A percentile compares a stretch with the other conserved stretches of the same genome.
Conservation (phyloP, 495 filamentous ascomycete species). For the Trichoderma erinaceum region DNA sequence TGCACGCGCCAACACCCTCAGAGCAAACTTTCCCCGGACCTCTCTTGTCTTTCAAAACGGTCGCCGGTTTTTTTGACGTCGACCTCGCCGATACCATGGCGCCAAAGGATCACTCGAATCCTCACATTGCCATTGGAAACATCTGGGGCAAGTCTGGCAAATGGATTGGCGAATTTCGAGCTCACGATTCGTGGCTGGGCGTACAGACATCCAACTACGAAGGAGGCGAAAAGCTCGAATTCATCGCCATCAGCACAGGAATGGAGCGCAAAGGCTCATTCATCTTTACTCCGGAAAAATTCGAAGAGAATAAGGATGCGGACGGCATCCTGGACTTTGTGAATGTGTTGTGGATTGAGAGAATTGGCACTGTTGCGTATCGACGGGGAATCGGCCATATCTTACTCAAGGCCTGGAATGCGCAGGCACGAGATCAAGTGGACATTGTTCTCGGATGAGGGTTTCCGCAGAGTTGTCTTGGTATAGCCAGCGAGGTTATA, state of each 20-base stretch:
- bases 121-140: conserved; percentile 15
- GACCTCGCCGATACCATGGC: conserved; percentile 15
- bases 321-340: conserved; percentile 20
- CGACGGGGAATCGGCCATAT: conserved; percentile 18
- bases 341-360: conserved; percentile 19
- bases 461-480: background rate
- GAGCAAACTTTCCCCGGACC: conserved; percentile 15
- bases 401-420: conserved; percentile 15
- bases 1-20: background rate
- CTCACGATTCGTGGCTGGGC: conserved; percentile 18
- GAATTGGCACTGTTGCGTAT: conserved; percentile 18
- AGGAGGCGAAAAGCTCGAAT: conserved; percentile 17
- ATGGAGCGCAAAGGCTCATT: conserved; percentile 19
- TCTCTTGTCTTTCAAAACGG: conserved; percentile 15
- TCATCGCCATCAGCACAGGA: conserved; percentile 17
- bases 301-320: conserved; percentile 21
- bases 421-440: conserved; percentile 10
- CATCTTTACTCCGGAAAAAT: conserved; percentile 22
- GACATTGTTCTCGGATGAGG: conserved; percentile 16
- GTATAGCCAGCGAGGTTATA: background rate
- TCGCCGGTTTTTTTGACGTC: conserved; percentile 13
- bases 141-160: conserved; percentile 14
- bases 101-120: background rate
- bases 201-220: conserved; percentile 18
- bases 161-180: conserved; percentile 13